phyloP scores from a whole-genome alignment of 176 grass and related monocot genomes.

The Triticum turgidum region DNA sequence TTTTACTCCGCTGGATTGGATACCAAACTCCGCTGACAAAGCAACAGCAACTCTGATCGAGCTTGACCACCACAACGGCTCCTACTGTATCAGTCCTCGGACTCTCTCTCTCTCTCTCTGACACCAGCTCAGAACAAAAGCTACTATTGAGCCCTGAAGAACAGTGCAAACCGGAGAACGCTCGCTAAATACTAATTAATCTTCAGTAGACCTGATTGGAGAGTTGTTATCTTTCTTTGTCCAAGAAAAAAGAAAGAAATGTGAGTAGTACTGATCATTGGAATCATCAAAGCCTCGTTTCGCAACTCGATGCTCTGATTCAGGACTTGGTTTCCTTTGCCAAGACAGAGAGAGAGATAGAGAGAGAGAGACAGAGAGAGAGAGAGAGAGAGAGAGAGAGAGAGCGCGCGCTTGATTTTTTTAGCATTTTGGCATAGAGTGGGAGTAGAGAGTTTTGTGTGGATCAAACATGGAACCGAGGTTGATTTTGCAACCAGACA shows the following conservation, averaged over 20 bases:
- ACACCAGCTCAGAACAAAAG: not conserved
- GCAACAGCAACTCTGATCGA: not conserved
- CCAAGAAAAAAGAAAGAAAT: too few species aligned
- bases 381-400: not conserved
- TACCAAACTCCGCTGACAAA: not conserved
- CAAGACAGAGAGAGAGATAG: not conserved
- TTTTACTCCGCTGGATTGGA: constrained; percentile 7
- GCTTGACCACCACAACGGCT: not conserved
- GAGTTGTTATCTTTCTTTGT: not conserved
- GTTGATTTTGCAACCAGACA: not conserved
- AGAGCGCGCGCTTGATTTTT: too few species aligned
- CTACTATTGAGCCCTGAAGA: not conserved
- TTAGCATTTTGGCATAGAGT: not conserved
- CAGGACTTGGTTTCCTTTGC: too few species aligned
- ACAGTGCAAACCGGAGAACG: not conserved
- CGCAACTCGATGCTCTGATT: too few species aligned
- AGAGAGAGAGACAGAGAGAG: not conserved
- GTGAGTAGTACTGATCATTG: too few species aligned
- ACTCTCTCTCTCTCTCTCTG: not conserved
- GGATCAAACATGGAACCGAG: not conserved
- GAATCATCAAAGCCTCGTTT: too few species aligned
- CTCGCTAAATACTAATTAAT: too few species aligned
- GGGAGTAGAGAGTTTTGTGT: too few species aligned
- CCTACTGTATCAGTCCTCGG: constrained; percentile 5
- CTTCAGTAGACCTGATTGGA: too few species aligned